These are phyloP conservation scores for Beauveria varroae DNA, from an alignment of 2,329 filamentous ascomycete genomes.

Conservation along the genomic window DNA sequence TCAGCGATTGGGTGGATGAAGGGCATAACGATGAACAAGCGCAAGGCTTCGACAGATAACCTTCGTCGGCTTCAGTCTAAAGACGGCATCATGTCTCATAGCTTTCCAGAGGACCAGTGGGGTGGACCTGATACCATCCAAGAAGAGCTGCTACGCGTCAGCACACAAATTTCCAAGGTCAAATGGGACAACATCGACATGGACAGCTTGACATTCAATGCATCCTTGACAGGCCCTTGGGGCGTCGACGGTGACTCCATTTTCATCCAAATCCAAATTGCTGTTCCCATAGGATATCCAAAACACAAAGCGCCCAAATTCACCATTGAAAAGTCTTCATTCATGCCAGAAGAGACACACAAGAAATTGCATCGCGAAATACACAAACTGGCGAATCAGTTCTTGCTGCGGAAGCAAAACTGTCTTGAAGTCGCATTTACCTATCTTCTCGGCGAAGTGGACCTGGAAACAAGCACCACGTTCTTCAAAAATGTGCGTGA, in stretches of 20 bases:
- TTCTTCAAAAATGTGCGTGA: constrained; percentile 60
- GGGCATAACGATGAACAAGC: constrained; percentile 56
- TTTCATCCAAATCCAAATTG: constrained; percentile 54
- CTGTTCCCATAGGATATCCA: constrained; percentile 53
- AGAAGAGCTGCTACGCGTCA: constrained; percentile 57
- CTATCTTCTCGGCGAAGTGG: constrained; percentile 56
- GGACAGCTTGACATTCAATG: constrained; percentile 50
- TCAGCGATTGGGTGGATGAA: constrained; percentile 64
- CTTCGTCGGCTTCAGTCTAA: constrained; percentile 41
- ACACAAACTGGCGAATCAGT: constrained; percentile 47
- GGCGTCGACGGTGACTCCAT: constrained; percentile 48
- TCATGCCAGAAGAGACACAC: constrained; percentile 51
- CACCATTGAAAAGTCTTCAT: constrained; percentile 51
- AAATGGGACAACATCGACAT: constrained; percentile 58
- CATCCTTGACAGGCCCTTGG: constrained; percentile 60
- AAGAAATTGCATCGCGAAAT: constrained; percentile 46
- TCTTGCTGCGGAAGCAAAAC: constrained; percentile 50
- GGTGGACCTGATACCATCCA: constrained; percentile 55
- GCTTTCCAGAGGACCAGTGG: constrained; percentile 49
- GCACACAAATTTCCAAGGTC: constrained; percentile 54
- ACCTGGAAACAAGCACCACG: constrained; percentile 51
- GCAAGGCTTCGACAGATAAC: constrained; percentile 35
- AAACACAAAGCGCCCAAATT: constrained; percentile 51
- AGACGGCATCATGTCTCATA: constrained; percentile 43
- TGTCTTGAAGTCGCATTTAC: constrained; percentile 55